phyloP scores from a whole-genome alignment of 192 early-diverging fungal species.

The Funneliformis geosporum region DNA sequence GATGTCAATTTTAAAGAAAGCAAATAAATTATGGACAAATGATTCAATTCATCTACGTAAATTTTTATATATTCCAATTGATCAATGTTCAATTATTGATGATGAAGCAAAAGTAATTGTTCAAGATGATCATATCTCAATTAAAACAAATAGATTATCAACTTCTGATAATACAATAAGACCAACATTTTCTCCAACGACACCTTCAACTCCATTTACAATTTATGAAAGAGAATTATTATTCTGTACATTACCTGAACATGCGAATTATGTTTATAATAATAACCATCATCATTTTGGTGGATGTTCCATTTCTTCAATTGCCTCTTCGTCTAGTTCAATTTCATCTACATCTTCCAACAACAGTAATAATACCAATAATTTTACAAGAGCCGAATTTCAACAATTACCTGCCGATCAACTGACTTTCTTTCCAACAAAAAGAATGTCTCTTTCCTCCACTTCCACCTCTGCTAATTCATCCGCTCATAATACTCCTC shows the following conservation, averaged over 20 bases:
- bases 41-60: constrained; percentile 55
- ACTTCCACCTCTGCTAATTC: not conserved
- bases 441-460: not conserved
- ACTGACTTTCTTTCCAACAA: not conserved
- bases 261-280: not conserved
- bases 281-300: not conserved
- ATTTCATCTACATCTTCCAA: not conserved
- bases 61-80: constrained; percentile 52
- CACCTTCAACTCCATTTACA: not conserved
- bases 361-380: not conserved
- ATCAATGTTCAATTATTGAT: constrained; percentile 38
- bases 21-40: constrained; percentile 54
- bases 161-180: not conserved
- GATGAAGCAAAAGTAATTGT: constrained; percentile 11
- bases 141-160: not conserved
- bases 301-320: not conserved
- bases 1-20: constrained; percentile 45
- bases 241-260: not conserved
- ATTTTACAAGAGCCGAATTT: not conserved
- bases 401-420: not conserved
- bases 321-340: not conserved
- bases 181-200: not conserved
- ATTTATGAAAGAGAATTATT: not conserved
- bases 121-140: constrained; percentile 14
- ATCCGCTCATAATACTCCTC: not conserved